Evolutionary conservation across 768 basidiomycete genomes (phyloP).

Genomic region (Russula emetica): DNA sequence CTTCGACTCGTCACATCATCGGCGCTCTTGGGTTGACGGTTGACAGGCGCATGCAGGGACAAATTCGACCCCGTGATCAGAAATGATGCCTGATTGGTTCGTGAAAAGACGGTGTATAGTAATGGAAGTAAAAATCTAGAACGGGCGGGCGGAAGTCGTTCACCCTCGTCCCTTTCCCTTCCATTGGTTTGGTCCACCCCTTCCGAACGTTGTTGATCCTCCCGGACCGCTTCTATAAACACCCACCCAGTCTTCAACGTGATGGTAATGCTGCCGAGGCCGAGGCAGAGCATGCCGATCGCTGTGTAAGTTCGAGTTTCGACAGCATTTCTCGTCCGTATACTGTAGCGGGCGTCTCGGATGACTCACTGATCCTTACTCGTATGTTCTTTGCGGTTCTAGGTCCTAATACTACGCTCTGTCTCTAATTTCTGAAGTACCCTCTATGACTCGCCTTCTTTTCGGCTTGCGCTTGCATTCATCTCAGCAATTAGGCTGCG

Average conservation of each 20-base stretch:
- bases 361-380: not conserved
- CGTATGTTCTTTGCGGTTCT: not conserved
- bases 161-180: no score
- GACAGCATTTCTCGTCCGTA: no score
- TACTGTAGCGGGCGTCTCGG: no score
- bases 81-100: constrained; percentile 7
- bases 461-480: not conserved
- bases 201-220: no score
- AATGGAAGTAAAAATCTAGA: constrained; percentile 2
- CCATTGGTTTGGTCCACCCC: no score
- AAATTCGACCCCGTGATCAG: not conserved
- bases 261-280: not conserved
- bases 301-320: not conserved
- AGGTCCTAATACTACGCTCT: not conserved
- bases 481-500: not conserved
- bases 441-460: not conserved
- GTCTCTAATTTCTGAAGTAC: not conserved
- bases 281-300: no score
- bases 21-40: not conserved
- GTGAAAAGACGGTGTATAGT: no score
- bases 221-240: no score
- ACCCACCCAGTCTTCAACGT: not conserved
- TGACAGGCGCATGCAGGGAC: not conserved
- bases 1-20: not conserved
- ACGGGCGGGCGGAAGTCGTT: no score